Conservation (phyloP, 805 yeast species). For the Tetrapisispora pingtungensis region DNA sequence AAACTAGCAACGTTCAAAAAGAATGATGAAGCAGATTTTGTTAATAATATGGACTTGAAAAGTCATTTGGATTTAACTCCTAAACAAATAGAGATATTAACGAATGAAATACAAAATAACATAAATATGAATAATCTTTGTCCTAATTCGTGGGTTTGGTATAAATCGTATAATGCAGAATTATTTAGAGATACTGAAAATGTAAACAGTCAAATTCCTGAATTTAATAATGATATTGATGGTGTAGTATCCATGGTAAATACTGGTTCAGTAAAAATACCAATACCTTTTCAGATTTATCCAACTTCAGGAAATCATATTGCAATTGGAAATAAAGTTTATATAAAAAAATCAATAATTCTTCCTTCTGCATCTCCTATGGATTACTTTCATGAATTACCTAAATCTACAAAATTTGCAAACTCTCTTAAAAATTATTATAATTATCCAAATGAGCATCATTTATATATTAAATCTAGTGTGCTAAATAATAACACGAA, state of each 20-base stretch:
- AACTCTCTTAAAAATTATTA: conserved; percentile 31
- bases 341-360: conserved; percentile 22
- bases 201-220: too few species aligned
- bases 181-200: neutral
- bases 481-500: conserved; percentile 4
- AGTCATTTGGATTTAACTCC: conserved; percentile 20
- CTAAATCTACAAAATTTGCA: conserved; percentile 29
- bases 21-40: neutral
- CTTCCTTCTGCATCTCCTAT: conserved; percentile 23
- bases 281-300: conserved; percentile 21
- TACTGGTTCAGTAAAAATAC: conserved; percentile 24
- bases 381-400: conserved; percentile 25
- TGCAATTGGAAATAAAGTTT: conserved; percentile 15
- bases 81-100: conserved; percentile 19
- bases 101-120: conserved; percentile 18
- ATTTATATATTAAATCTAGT: conserved; percentile 26
- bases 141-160: conserved; percentile 27
- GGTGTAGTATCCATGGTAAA: conserved; percentile 24
- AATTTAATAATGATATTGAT: neutral
- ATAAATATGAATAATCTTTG: conserved; percentile 11
- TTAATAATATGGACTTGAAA: conserved; percentile 10
- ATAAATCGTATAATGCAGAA: conserved; percentile 7
- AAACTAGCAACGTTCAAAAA: neutral
- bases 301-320: conserved; percentile 15
- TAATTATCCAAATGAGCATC: conserved; percentile 29